Base-by-base conservation (phyloP, 352 stramenopile species). In the Elongisporangium senticosum region DNA sequence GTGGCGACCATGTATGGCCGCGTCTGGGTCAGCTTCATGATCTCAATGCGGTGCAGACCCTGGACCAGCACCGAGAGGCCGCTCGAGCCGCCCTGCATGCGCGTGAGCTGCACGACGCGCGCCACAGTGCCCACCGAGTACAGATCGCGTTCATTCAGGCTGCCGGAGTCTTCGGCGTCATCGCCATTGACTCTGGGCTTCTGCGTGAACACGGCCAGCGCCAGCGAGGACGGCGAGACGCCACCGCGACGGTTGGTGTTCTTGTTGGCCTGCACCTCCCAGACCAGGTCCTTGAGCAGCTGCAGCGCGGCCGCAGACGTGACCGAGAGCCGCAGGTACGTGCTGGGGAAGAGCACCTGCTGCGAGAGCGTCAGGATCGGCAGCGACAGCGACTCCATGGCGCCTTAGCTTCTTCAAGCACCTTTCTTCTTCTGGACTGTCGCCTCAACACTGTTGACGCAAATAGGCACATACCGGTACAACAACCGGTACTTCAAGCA, bases 241-340 rank as follows among this genome's bases (percentile, higher is more conserved):
- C 20, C 56, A 19, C 52, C 51, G 52, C 50, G 58, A 19, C 62
- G 65, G 8, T 70, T 73, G 19, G 64, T 64, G n/a, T 72, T 62
- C 61, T 79, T 86, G 51, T 68, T 74, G 53, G 74, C 67, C 26
- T 82, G 77, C 14, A 86, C 77, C 51, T 92, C 78, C 83, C 78
- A 92, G 17, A 92, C 74, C 8, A 89, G 65, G 54, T 92, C 79
- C 53, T 92, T 89, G 48, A 92, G 75, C 43, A 92, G 72, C 66
- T 87, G 78, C 59, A 92, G 67, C 51, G 76, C 77, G 19, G 72
- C 75, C 15, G 78, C 53, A 24, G 78, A 80, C 59, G 75, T 86
- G 55, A 90, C 81, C 53, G 79, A 68, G 21, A 92, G 73, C 33
- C 83, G 83, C 64, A 90, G 66, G 56, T 92, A 90, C 55, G 79